A percentile compares a stretch with the other conserved stretches of the same genome.
phyloP scores from a whole-genome alignment of 2,329 filamentous ascomycete genomes.

The Paecilomyces variotii region DNA sequence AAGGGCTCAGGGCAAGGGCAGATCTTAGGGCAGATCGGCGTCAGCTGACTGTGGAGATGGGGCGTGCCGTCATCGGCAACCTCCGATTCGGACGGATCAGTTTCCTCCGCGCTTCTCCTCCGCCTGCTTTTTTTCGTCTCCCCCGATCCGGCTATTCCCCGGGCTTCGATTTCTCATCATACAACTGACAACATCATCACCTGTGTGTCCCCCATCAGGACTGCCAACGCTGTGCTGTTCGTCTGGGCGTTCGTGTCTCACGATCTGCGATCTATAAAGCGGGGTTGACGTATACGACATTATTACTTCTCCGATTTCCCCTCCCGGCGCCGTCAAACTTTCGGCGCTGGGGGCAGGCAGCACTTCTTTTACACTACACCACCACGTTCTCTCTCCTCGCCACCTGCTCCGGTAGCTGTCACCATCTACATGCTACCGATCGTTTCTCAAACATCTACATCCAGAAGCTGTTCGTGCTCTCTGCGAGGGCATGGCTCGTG shows the following conservation, averaged over 20 bases:
- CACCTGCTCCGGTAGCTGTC: not conserved
- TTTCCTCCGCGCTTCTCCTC: not conserved
- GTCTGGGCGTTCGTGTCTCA: not conserved
- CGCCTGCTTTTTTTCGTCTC: not conserved
- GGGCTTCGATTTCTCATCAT: not conserved
- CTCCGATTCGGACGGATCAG: not conserved
- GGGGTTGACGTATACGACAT: not conserved
- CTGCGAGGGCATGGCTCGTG: slow-evolving; percentile 30
- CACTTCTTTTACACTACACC: not conserved
- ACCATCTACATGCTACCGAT: slow-evolving; percentile 2
- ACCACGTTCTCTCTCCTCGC: not conserved
- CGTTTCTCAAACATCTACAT: slow-evolving; percentile 7
- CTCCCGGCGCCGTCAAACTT: not conserved
- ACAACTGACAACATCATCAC: not conserved
- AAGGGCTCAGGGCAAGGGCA: not conserved
- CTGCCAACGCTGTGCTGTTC: not conserved
- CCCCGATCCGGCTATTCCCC: not conserved
- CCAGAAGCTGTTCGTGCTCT: slow-evolving; percentile 12
- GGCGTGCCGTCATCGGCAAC: not conserved
- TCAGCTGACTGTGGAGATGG: not conserved
- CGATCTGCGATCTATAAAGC: not conserved
- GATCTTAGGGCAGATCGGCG: not conserved
- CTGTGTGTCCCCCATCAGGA: not conserved
- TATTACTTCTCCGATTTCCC: not conserved
- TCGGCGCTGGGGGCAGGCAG: not conserved